Conservation (phyloP, 2,329 filamentous ascomycete genomes). For the Aspergillus amoenus region DNA sequence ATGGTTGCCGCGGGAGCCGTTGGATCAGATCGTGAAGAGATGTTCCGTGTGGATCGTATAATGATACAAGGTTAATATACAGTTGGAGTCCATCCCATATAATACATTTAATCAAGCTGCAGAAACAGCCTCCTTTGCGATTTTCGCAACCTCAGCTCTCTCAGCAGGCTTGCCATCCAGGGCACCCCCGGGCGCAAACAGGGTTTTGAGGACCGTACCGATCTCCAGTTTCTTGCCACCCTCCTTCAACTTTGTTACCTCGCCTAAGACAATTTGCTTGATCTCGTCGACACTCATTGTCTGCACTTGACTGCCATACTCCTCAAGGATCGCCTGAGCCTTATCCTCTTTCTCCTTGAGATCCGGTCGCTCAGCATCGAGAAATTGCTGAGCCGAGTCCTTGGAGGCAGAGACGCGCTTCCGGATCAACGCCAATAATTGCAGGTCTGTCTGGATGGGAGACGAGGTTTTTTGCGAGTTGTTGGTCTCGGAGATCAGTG, state of each 20-base stretch:
- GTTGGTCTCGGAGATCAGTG: conserved; percentile 51
- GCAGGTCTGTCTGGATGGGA: conserved; percentile 48
- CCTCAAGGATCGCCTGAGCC: conserved; percentile 45
- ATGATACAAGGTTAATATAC: conserved; percentile 28
- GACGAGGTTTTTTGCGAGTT: conserved; percentile 48
- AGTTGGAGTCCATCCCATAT: not conserved
- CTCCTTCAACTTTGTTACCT: conserved; percentile 36
- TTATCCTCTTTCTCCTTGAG: conserved; percentile 47
- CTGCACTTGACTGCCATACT: conserved; percentile 45
- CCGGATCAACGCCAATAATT: conserved; percentile 47
- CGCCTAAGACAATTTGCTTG: conserved; percentile 33
- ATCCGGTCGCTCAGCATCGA: conserved; percentile 42
- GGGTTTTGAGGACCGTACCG: conserved; percentile 42
- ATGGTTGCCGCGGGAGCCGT: not conserved
- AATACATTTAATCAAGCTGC: conserved; percentile 14
- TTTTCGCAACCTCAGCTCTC: conserved; percentile 40
- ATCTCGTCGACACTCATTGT: conserved; percentile 45
- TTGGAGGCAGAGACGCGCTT: conserved; percentile 42
- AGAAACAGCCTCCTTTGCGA: conserved; percentile 39
- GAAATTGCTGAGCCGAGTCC: conserved; percentile 43
- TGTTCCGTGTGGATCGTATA: conserved; percentile 3
- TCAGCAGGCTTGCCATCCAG: conserved; percentile 47
- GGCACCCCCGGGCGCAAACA: conserved; percentile 42
- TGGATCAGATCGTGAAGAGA: not conserved
- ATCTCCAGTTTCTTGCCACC: conserved; percentile 36